Base-by-base conservation (phyloP, 768 basidiomycete genomes). In the Naganishia vishniacii region DNA sequence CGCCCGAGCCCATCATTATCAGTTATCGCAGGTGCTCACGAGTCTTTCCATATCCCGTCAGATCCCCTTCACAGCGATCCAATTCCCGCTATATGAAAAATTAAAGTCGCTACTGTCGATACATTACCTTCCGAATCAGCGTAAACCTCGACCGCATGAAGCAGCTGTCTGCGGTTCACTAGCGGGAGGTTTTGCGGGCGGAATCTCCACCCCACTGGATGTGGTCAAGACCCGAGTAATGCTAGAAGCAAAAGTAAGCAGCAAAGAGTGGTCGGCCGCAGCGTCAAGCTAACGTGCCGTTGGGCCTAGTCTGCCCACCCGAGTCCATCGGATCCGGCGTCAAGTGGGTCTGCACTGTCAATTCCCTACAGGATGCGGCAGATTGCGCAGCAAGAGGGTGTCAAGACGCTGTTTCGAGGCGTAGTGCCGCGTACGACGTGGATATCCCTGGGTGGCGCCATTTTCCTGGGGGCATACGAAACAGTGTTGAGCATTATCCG, bases 401-500 rank as follows among this genome's bases (percentile, higher is more conserved):
- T 79, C 0, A 79, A 74, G 32, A 89, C 89, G 3, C 80, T 99
- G 4, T 97, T 94, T 73, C 78, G 88, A 5, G 95, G 95, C 12
- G 83, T 88, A 44, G 82, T 93, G 8, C 94, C 94, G 26, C 83
- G 95, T 73, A 97, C 93, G 41, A 74, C 95, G 58, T 98, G 94
- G 88, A 98, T 99, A 72, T 91, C 91, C 1, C 86, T 89, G 1
- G 95, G 95, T 2, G 95, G 95, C 1, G 92, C 93, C 0, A 91
- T 98, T 0, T 99, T 99, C 77, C 81, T 99, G 26, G 95, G 95
- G n/a, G 86, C 91, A 49, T 99, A 97, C 71, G 94, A 99, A 76
- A 87, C 85, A 83, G 84, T 81, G 26, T 69, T 64, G 51, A 53
- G 44, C 8, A 42, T 64, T 25, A 56, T 56, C 7, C 53, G 53